Evolutionary conservation across 129 eudicot genomes (phyloP).

Genomic region (Apium graveolens): DNA sequence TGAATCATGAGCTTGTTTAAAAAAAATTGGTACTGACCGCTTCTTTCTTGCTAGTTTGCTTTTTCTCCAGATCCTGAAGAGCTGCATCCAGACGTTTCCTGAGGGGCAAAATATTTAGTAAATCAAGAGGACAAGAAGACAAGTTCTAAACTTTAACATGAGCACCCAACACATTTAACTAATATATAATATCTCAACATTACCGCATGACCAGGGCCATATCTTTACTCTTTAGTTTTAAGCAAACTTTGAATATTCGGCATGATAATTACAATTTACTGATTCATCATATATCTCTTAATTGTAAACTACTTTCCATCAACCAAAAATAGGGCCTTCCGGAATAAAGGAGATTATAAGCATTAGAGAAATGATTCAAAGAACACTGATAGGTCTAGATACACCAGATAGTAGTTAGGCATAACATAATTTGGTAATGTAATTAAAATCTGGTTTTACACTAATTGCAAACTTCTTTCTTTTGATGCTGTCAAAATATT

Average conservation of each 20-base stretch:
- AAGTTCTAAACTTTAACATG: neutral
- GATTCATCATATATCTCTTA: neutral
- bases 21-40: conserved; percentile 39
- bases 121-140: neutral
- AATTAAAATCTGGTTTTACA: neutral
- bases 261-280: neutral
- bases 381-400: neutral
- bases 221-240: neutral
- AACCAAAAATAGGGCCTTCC: neutral
- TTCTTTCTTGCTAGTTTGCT: conserved; percentile 95
- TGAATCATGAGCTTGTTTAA: neutral
- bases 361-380: neutral
- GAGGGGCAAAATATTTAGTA: neutral
- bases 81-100: conserved; percentile 91
- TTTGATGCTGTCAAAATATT: neutral
- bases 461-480: neutral
- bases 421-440: neutral
- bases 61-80: conserved; percentile 85
- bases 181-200: neutral
- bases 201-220: neutral
- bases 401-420: neutral
- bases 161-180: neutral
- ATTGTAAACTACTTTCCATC: neutral
- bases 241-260: neutral
- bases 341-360: neutral